These are phyloP conservation scores for Russula ochroleuca DNA, from an alignment of 768 basidiomycete genomes.

Conservation along the genomic window DNA sequence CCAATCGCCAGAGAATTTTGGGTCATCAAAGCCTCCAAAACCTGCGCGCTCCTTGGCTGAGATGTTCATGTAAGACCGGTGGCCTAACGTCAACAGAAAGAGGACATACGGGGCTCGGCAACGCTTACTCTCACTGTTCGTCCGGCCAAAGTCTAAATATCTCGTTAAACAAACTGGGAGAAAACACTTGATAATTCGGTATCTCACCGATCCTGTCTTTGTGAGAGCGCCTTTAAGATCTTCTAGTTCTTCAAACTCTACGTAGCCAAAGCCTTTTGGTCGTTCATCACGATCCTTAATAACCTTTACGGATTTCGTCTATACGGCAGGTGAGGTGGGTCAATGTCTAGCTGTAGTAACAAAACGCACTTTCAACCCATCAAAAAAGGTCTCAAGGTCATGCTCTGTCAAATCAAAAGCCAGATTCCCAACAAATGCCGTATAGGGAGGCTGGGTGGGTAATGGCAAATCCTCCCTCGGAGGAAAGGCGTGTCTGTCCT, in stretches of 20 bases:
- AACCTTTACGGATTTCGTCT: constrained; percentile 86
- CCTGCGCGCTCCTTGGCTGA: constrained; percentile 73
- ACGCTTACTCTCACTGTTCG: constrained; percentile 87
- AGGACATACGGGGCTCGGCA: constrained; percentile 85
- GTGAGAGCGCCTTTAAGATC: constrained; percentile 79
- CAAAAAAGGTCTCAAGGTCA: constrained; percentile 81
- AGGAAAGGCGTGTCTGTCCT: constrained; percentile 53
- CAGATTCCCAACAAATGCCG: constrained; percentile 95
- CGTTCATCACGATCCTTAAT: constrained; percentile 91
- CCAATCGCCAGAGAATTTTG: constrained; percentile 84
- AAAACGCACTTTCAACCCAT: constrained; percentile 50
- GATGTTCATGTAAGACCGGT: constrained; percentile 2
- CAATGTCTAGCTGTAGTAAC: neutral
- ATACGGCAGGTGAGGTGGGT: constrained; percentile 13
- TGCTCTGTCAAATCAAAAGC: constrained; percentile 85
- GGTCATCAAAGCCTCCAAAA: constrained; percentile 55
- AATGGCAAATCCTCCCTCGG: constrained; percentile 90
- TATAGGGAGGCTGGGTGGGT: constrained; percentile 92
- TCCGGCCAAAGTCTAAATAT: constrained; percentile 59
- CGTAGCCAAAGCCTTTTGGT: constrained; percentile 97
- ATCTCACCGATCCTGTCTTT: constrained; percentile 63
- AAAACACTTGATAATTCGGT: neutral
- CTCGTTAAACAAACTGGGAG: constrained; percentile 3
- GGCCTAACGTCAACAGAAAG: neutral
- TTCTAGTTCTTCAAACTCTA: constrained; percentile 88